Base-by-base conservation (phyloP, 345 rosid species). In the Citrus australasica region DNA sequence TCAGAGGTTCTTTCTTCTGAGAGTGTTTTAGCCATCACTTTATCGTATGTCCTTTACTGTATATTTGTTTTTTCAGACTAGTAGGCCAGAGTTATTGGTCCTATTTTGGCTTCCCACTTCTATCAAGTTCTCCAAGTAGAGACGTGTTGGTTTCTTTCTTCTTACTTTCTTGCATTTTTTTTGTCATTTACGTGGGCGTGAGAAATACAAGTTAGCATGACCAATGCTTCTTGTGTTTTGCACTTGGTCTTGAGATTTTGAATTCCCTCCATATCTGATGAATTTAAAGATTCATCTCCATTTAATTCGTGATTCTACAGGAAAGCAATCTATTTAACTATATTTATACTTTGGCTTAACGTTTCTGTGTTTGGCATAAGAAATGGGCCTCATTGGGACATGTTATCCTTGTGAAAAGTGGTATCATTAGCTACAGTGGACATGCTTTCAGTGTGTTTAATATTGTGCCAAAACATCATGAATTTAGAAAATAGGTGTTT, bases 11-110 rank as follows among this genome's bases (percentile, higher is more conserved):
- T 69, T 75, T 78, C 81, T 76, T 68, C 55, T 24, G 63, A 35
- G 59, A 78, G 74, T 16, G 37, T 48, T 69, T 6, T 42, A 53
- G 75, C 71, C 60, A 67, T 77, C 75, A 83, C 82, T 81, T 81
- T 76, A 48, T 63, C 55, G 19, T 32, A 24, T 78, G 72, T 28
- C 71, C 58, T 38, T 69, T 65, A 37, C 37, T 60, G 24, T 62
- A 51, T 75, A 61, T 25, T 69, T 40, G 40, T 6, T 81, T 67
- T 46, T 53, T 46, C 68, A 69, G 79, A 55, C 77, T 8, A 61
- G 48, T 53, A 61, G 65, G 67, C 82, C 53, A 80, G 13, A n/a
- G 69, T 40, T 25, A 67, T 33, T 35, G 65, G 64, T 74, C 80
- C 75, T 71, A n/a, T 71, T 77, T 78, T 75, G 83, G 79, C 78